phyloP scores from a whole-genome alignment of 208 protist species.

The Wallacemonas sp. region DNA sequence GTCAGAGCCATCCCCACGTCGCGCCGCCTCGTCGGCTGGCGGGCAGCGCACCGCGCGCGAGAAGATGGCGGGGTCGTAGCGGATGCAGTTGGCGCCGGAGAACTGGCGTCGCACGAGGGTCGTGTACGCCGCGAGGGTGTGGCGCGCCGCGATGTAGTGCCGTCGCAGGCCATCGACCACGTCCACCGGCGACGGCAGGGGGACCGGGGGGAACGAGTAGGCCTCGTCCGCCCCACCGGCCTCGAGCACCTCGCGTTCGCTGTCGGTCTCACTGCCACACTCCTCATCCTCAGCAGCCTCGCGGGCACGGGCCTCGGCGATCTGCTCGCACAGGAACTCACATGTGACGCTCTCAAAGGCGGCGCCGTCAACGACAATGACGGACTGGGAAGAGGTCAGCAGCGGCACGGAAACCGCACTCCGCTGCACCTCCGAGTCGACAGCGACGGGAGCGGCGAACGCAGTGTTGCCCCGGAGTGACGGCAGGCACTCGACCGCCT shows the following conservation, averaged over 20 bases:
- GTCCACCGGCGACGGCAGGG: conserved; percentile 17
- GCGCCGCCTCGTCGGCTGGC: not conserved
- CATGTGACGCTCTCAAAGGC: conserved; percentile 14
- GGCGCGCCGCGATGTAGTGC: conserved; percentile 22
- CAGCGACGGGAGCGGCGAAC: not conserved
- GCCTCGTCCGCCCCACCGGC: not conserved
- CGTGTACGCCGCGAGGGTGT: conserved; percentile 6
- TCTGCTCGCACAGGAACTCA: conserved; percentile 24
- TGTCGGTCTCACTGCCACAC: not conserved
- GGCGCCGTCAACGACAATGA: conserved; percentile 26
- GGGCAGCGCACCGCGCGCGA: not conserved
- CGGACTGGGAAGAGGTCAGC: conserved; percentile 28
- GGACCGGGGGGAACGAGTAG: not conserved
- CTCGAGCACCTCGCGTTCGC: not conserved
- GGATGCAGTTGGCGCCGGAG: not conserved
- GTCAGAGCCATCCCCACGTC: too few relatives aligned
- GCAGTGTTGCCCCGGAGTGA: not conserved
- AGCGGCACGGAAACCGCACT: conserved; percentile 7
- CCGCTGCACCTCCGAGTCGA: too few relatives aligned
- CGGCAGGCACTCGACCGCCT: not conserved
- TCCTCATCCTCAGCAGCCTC: not conserved
- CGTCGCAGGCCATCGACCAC: conserved; percentile 19
- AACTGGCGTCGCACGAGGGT: conserved; percentile 5
- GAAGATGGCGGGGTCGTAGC: not conserved
- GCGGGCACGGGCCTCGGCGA: not conserved